Percentiles rank a stretch among this genome's conserved stretches.
Evolutionary conservation across 805 yeast species (phyloP).

Genomic region (Pichia gijzeniarum): DNA sequence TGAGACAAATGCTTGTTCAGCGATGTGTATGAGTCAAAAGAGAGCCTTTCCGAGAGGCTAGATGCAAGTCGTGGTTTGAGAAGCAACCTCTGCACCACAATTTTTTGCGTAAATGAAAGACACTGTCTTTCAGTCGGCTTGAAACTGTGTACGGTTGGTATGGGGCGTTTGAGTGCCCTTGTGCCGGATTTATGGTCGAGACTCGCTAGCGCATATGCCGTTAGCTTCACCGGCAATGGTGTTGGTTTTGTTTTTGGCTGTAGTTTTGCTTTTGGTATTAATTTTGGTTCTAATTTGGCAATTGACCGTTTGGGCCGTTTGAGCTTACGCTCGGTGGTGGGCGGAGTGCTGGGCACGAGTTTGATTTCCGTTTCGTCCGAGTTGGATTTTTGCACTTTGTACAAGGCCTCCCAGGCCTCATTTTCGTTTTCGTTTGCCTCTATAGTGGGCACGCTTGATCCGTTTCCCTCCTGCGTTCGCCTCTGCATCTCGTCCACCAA

Average conservation of each 20-base stretch:
- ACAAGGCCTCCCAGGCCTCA: background rate
- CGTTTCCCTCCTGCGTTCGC: background rate
- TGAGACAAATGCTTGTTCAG: constrained; percentile 62
- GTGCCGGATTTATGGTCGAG: constrained; percentile 4
- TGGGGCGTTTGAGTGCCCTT: background rate
- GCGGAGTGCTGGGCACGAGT: background rate
- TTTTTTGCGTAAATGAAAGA: constrained; percentile 40
- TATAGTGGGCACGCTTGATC: background rate
- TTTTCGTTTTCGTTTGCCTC: background rate
- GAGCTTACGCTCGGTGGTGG: background rate
- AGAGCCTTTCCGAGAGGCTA: constrained; percentile 15
- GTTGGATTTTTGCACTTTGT: background rate
- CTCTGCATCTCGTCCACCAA: constrained; percentile 3
- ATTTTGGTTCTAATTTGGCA: no score
- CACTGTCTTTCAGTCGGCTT: background rate
- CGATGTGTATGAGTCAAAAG: constrained; percentile 38
- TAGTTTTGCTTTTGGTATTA: no score
- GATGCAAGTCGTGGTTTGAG: constrained; percentile 47
- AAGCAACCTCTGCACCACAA: constrained; percentile 46
- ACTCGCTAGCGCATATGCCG: constrained; percentile 14
- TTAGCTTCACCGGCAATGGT: background rate
- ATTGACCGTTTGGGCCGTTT: constrained; percentile 11
- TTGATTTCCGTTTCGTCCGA: background rate
- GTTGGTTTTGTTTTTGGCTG: no score
- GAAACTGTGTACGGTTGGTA: no score